Conservation (phyloP, 371 early-diverging fungal species). For the Lichtheimia ornata region DNA sequence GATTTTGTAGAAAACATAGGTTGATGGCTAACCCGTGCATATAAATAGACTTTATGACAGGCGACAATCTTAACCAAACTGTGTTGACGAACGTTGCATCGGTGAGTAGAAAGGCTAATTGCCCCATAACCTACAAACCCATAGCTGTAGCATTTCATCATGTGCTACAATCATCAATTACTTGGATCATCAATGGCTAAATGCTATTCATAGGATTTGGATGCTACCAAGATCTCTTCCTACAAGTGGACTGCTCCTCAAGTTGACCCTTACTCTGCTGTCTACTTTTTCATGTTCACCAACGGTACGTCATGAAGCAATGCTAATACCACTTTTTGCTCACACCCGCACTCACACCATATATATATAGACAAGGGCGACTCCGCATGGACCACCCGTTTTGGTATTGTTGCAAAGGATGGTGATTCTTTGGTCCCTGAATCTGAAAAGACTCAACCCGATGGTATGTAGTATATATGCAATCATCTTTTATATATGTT, state of each 20-base stretch:
- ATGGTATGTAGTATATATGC: slow-evolving; percentile 7
- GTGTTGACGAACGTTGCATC: slow-evolving; percentile 30
- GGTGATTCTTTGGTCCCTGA: slow-evolving; percentile 20
- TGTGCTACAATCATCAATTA: too few relatives aligned
- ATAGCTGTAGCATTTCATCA: too few relatives aligned
- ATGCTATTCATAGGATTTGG: slow-evolving; percentile 21
- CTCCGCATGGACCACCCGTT: slow-evolving; percentile 37
- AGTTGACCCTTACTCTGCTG: slow-evolving; percentile 33
- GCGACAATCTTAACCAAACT: slow-evolving; percentile 32
- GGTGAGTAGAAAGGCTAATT: slow-evolving; percentile 12
- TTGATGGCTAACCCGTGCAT: background rate
- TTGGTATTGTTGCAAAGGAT: slow-evolving; percentile 29
- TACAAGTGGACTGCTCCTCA: slow-evolving; percentile 33
- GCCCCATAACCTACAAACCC: too few relatives aligned
- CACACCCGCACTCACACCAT: background rate
- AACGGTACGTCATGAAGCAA: slow-evolving; percentile 20
- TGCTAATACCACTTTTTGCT: background rate
- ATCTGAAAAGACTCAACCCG: slow-evolving; percentile 23
- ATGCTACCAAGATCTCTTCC: slow-evolving; percentile 16
- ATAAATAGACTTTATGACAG: slow-evolving; percentile 39
- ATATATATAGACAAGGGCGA: slow-evolving; percentile 13
- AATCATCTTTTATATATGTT: too few relatives aligned
- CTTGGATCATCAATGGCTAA: background rate
- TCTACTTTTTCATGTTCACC: slow-evolving; percentile 41
- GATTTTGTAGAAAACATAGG: background rate